These are phyloP conservation scores for Puccinellia tenuiflora DNA, from an alignment of 176 grass and related monocot genomes.

Conservation along the genomic window DNA sequence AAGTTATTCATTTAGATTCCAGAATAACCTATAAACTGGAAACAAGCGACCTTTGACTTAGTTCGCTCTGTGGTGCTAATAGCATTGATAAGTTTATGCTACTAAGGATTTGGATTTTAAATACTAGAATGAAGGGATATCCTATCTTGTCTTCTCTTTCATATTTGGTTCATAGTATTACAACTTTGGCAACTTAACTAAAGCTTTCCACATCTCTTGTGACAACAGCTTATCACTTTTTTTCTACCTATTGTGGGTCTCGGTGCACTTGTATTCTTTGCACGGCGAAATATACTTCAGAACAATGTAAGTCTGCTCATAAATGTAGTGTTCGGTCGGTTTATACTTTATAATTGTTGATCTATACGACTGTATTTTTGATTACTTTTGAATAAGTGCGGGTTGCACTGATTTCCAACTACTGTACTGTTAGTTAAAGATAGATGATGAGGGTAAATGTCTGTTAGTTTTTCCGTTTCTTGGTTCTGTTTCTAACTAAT, in stretches of 20 bases:
- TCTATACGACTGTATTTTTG: background rate
- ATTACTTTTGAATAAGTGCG: background rate
- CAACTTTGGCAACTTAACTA: background rate
- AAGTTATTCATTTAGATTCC: background rate
- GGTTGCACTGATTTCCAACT: background rate
- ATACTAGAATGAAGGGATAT: background rate
- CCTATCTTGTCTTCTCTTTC: background rate
- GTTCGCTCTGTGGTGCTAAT: background rate
- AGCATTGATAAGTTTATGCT: background rate
- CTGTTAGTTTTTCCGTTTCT: background rate
- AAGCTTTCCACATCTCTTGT: background rate
- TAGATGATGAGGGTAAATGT: background rate
- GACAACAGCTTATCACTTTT: constrained; percentile 62
- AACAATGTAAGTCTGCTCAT: constrained; percentile 49
- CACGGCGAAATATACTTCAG: constrained; percentile 68
- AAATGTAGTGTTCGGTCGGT: background rate
- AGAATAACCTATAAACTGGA: background rate
- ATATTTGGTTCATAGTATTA: background rate
- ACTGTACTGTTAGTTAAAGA: background rate
- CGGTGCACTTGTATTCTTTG: constrained; percentile 82
- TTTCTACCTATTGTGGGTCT: constrained; percentile 75
- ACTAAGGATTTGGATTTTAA: background rate
- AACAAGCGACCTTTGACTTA: background rate
- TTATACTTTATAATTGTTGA: background rate
- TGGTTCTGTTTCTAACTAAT: background rate